phyloP scores from a whole-genome alignment of 495 filamentous ascomycete genomes.

The Daldinia grandis region DNA sequence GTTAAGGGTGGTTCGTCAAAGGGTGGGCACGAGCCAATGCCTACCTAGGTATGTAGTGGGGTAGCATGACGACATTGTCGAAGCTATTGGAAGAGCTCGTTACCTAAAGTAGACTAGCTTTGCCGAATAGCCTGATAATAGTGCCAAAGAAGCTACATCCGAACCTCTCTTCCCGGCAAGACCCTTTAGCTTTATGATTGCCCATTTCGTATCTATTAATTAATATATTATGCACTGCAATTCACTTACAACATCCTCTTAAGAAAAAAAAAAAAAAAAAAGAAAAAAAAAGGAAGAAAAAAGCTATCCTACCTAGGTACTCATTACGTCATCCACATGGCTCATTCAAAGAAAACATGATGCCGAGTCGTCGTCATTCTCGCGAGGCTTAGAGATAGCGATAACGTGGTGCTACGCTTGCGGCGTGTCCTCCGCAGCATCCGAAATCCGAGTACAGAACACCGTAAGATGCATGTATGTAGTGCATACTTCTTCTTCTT shows the following conservation, averaged over 20 bases:
- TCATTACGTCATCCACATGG: constrained; percentile 34
- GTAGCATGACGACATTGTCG: constrained; percentile 37
- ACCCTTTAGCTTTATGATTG: background rate
- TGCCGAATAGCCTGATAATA: constrained; percentile 29
- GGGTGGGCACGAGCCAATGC: constrained; percentile 16
- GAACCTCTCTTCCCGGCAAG: background rate
- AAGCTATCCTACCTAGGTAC: too few species aligned
- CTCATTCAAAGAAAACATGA: constrained; percentile 21
- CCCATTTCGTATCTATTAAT: background rate
- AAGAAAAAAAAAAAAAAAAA: too few species aligned
- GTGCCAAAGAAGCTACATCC: constrained; percentile 2
- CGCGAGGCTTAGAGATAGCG: constrained; percentile 23
- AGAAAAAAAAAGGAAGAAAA: constrained; percentile 11
- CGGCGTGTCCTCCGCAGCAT: background rate
- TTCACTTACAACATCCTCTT: constrained; percentile 1
- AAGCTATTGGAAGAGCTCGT: constrained; percentile 39
- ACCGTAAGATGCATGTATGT: background rate
- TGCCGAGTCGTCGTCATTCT: constrained; percentile 34
- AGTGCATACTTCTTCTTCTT: background rate
- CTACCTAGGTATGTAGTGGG: too few species aligned
- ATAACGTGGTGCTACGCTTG: constrained; percentile 21
- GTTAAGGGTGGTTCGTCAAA: constrained; percentile 17
- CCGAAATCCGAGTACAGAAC: background rate
- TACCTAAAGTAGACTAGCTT: constrained; percentile 28
- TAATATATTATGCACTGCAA: background rate